These are phyloP conservation scores for Paraconiothyrium brasiliense DNA, from an alignment of 2,329 filamentous ascomycete species.

Conservation along the genomic window DNA sequence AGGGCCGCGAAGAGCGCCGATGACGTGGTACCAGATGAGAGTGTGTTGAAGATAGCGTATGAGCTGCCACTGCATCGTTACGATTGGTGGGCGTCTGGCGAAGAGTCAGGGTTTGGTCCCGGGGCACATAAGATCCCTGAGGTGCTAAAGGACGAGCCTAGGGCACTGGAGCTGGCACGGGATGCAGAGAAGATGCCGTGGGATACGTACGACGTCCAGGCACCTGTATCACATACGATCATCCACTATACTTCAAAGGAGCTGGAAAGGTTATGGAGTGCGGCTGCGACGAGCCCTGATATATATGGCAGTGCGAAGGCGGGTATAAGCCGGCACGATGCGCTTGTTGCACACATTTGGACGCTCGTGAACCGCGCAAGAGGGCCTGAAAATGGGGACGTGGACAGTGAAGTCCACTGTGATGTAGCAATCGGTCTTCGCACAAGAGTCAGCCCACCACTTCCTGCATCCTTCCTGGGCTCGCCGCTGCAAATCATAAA, in stretches of 20 bases:
- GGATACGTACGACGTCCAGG: neutral
- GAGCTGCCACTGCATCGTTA: slow-evolving; percentile 4
- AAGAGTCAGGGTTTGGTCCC: neutral
- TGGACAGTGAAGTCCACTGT: neutral
- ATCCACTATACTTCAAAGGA: slow-evolving; percentile 1
- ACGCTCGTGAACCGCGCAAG: slow-evolving; percentile 3
- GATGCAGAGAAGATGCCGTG: neutral
- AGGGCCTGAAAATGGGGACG: slow-evolving; percentile 7
- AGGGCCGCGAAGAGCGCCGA: neutral
- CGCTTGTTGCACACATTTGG: slow-evolving; percentile 10
- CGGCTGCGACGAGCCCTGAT: neutral
- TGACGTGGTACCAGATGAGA: neutral
- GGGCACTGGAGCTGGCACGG: neutral
- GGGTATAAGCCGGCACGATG: neutral
- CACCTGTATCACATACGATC: slow-evolving; percentile 2
- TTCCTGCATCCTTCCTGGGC: neutral
- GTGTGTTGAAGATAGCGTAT: neutral
- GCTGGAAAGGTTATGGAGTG: neutral
- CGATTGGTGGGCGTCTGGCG: slow-evolving; percentile 4
- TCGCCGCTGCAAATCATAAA: slow-evolving; percentile 5
- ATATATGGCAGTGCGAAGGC: neutral
- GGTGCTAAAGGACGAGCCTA: neutral
- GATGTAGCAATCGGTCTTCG: neutral
- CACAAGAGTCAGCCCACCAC: neutral
- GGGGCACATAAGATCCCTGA: neutral